Base-by-base conservation (phyloP, 2,329 filamentous ascomycete genomes). In the Beauveria medogensis region DNA sequence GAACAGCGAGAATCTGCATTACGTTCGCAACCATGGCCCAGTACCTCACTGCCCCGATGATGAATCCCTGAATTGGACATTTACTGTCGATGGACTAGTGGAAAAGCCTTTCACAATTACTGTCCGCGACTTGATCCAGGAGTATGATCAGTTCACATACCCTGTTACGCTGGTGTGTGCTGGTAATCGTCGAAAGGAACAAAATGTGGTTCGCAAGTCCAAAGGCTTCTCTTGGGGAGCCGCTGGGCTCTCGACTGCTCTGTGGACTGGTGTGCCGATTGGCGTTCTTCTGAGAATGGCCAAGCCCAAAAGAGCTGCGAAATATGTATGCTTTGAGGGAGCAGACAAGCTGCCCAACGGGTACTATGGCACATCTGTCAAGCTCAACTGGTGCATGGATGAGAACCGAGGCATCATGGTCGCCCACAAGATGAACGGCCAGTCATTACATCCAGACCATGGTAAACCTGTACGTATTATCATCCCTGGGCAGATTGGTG, bases 211-310 rank as follows among this genome's bases (percentile, higher is more conserved):
- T 3, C 82, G 91, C 18, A 96, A 96, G 72, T 91, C 90, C 1
- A 95, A 96, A 68, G 92, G 92, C 0, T 97, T 97, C 75, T 96
- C 91, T 2, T 97, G 92, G 92, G 92, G 92, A 41, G 80, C 92
- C 1, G 92, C 90, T 4, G 92, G 92, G 26, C 72, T 97, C 6
- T 95, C 91, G 0, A 97, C 91, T 0, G 91, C 91, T 0, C 76
- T 96, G 0, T 97, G 90, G 80, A 97, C 92, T 0, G 92, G 92
- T 24, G 88, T 92, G 1, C 77, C 87, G 46, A 84, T 96, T 72
- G 80, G 79, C 2, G 88, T 93, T 63, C 74, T 96, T 4, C 78
- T 96, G 18, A 80, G 78, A 62, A 80, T 78, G 64, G 91, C 91
- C 3, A 83, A 77, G 62, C 91, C 91, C 1, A 78, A 80, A 66